Evolutionary conservation across 257 asterid genomes (phyloP), one percentile per base, ranked within the genome.

Genomic region (Fraxinus cuspidata): DNA sequence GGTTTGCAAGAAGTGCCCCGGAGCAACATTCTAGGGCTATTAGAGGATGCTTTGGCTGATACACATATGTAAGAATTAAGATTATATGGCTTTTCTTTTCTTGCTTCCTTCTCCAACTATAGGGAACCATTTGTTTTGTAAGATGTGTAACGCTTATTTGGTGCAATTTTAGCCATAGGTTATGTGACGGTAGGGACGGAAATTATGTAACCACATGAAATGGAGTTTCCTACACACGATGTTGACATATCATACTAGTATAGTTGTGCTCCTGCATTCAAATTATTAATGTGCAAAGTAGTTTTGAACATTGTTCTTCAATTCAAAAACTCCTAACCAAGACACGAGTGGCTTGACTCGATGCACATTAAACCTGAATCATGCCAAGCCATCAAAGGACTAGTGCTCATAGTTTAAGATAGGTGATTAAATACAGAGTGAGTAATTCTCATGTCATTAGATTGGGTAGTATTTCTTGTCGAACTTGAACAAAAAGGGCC

Each of bases 1-100:
- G 97, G 97, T 35, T 83, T 91, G 84, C 97, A 91, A 74, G 97
- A 91, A 70, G 97, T 81, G 70, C 93, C 95, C 1, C 65, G 86
- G 3, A 69, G 42, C 21, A 87, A 91, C 49, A 71, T 91, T 73
- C 38, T 80, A 70, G 81, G 73, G 72, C 40, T 90, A 32, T 78
- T 91, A 79, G 87, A 87, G 82, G 81, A 75, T 10, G 86, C 82
- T 70, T 71, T 91, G 29, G 70, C 68, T 73, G 84, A 77, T 80
- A 86, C 93, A 35, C 92, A 88, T 15, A 69, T 78, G 95, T 89
- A 87, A 79, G 90, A 42, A 42, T 13, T 42, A 42, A 2, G 51
- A 42, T 42, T 29, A 12, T 35, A 2, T 1, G 37, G 31, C 16
- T 29, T 27, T 5, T 44, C 10, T 32, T n/a, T 16, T 25, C 51